A percentile compares a stretch with the other conserved stretches of the same genome.
These are phyloP conservation scores for Bisporella sp. DNA, from an alignment of 2,329 filamentous ascomycete genomes.

Conservation along the genomic window DNA sequence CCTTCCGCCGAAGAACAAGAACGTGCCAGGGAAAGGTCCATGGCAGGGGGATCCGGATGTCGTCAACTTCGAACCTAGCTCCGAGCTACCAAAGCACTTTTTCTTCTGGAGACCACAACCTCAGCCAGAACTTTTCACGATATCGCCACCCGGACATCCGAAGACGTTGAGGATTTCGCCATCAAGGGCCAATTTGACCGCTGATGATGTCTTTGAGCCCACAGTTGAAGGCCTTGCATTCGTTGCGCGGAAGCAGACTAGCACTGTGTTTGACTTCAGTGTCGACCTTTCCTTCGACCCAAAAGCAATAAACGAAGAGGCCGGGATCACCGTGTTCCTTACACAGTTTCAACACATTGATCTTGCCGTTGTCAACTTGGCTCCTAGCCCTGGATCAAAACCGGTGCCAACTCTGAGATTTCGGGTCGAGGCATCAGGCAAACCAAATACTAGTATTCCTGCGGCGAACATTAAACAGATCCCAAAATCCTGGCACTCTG, in stretches of 20 bases:
- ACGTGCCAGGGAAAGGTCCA: constrained; percentile 34
- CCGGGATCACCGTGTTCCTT: constrained; percentile 41
- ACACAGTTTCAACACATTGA: constrained; percentile 40
- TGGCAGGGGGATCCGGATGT: constrained; percentile 37
- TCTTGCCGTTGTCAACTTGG: constrained; percentile 18
- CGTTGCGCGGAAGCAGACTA: constrained; percentile 45
- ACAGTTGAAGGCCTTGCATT: constrained; percentile 38
- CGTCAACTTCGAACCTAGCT: constrained; percentile 36
- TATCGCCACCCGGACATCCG: constrained; percentile 35
- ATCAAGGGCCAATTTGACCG: constrained; percentile 44
- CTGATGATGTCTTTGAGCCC: constrained; percentile 36
- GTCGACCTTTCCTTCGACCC: constrained; percentile 40
- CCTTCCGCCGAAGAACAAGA: constrained; percentile 29
- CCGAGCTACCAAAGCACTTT: constrained; percentile 43
- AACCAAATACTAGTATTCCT: not conserved
- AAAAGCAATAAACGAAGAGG: constrained; percentile 39
- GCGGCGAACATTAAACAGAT: not conserved
- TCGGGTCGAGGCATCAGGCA: not conserved
- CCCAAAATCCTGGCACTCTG: not conserved
- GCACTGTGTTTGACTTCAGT: constrained; percentile 45
- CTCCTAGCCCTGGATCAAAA: constrained; percentile 22
- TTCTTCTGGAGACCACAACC: constrained; percentile 46
- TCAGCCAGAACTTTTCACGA: constrained; percentile 34
- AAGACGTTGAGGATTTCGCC: constrained; percentile 40
- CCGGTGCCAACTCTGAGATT: not conserved